Base-by-base conservation (phyloP, 257 asterid genomes). In the Ophiorrhiza pumila region DNA sequence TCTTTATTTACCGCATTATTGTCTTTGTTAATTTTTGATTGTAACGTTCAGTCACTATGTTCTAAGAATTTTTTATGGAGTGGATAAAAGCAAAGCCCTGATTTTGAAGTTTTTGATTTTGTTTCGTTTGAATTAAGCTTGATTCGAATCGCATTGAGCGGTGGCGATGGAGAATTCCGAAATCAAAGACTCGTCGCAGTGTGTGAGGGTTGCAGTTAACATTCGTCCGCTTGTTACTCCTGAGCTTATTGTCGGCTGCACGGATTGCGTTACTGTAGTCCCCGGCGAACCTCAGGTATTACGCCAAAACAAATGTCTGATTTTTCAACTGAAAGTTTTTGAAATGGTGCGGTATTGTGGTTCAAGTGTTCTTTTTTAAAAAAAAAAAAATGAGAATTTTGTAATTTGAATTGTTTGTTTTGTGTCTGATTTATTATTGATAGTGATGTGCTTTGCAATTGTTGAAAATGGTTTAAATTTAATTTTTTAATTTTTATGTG, bases 161-260 rank as follows among this genome's bases (percentile, higher is more conserved):
- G 72, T 46, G 76, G 71, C 70, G 78, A 91, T 93, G 96, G 96
- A 93, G 29, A 78, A 71, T 45, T 22, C 75, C 1, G 97, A 91
- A 61, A 64, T n/a, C 47, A 85, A 80, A 59, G 89, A 85, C 34
- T 67, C 86, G 42, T 79, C 97, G 0, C 97, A 92, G 77, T 85
- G 88, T 53, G 99, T 94, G 59, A 84, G 91, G 82, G 99, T 94
- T 60, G 96, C 97, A 2, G 97, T 94, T 37, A 87, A 94, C 78
- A 59, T 94, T 61, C 79, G 99, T 43, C 99, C 99, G 1, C 87
- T 94, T 6, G 95, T 94, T 49, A 94, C 99, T 7, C 41, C 96
- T 0, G 99, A 94, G 95, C 97, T 94, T 60, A 87, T 94, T 3
- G 83, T 86, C 50, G 97, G 97, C 17, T 94, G 97, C 70, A 91